phyloP scores from a whole-genome alignment of 2,329 filamentous ascomycete species.

The Intubia oerlemansii region DNA sequence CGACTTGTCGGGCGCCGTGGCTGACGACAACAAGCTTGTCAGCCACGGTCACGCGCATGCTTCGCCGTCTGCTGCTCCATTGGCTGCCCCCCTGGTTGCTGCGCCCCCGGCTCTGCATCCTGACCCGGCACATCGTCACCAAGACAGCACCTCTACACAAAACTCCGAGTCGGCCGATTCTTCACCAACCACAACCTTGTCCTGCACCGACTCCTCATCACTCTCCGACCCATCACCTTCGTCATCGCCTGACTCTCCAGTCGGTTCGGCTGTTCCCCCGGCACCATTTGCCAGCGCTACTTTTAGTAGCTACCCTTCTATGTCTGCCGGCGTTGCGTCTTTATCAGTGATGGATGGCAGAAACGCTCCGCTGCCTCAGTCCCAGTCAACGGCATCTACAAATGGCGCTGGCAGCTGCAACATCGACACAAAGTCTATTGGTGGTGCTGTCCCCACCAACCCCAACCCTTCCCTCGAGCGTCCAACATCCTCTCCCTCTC shows the following conservation, averaged over 20 bases:
- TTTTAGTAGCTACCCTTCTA: slow-evolving; percentile 25
- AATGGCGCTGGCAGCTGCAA: background rate
- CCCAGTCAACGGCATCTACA: background rate
- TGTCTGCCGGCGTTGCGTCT: slow-evolving; percentile 16
- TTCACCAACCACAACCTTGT: slow-evolving; percentile 84
- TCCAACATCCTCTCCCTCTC: slow-evolving; percentile 47
- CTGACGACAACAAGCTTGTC: slow-evolving; percentile 16
- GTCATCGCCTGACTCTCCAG: slow-evolving; percentile 77
- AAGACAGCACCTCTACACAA: slow-evolving; percentile 59
- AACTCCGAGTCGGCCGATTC: slow-evolving; percentile 75
- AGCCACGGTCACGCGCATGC: slow-evolving; percentile 10
- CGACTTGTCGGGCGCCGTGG: slow-evolving; percentile 19
- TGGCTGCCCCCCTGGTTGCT: background rate
- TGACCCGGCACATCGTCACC: slow-evolving; percentile 42
- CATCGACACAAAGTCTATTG: background rate
- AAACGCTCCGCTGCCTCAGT: background rate
- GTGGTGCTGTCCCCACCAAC: background rate
- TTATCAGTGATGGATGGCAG: slow-evolving; percentile 17
- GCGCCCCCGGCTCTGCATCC: slow-evolving; percentile 13
- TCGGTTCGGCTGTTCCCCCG: slow-evolving; percentile 50
- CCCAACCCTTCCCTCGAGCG: slow-evolving; percentile 17
- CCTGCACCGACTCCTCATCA: slow-evolving; percentile 78
- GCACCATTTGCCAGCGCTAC: slow-evolving; percentile 43
- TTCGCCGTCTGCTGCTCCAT: slow-evolving; percentile 8
- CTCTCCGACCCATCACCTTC: slow-evolving; percentile 80